Evolutionary conservation across 2,329 filamentous ascomycete genomes (phyloP).

Genomic region (Dactylonectria estremocensis): DNA sequence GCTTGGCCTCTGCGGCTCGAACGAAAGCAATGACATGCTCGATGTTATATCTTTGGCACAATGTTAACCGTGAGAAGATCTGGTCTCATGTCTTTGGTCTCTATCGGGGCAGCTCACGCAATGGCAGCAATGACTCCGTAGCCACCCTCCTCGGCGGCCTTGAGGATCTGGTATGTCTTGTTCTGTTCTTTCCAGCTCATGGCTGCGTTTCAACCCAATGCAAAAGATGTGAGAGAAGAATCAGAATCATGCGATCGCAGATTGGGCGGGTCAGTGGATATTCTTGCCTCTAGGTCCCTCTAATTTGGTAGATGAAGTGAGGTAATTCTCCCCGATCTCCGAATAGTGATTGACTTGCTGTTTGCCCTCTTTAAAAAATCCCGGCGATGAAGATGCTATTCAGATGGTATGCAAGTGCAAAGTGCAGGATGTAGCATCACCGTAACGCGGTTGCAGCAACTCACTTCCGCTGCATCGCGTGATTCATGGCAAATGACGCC

Average conservation of each 20-base stretch:
- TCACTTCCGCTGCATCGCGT: not conserved
- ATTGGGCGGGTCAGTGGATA: not conserved
- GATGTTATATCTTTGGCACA: constrained; percentile 72
- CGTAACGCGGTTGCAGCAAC: constrained; percentile 9
- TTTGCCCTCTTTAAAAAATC: not conserved
- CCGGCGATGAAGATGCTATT: too few species aligned
- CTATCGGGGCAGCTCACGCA: constrained; percentile 20
- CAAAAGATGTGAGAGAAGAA: not conserved
- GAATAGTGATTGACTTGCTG: not conserved
- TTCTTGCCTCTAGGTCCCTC: not conserved
- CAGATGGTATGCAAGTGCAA: constrained; percentile 13
- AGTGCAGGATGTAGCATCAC: not conserved
- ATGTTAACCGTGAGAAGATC: constrained; percentile 46
- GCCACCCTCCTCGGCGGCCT: constrained; percentile 35
- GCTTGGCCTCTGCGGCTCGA: constrained; percentile 76
- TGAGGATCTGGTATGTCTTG: constrained; percentile 38
- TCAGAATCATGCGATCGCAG: constrained; percentile 9
- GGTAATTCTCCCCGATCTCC: not conserved
- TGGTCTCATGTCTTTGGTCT: not conserved
- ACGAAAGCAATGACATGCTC: constrained; percentile 79
- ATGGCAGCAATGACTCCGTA: constrained; percentile 35
- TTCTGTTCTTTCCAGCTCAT: constrained; percentile 33
- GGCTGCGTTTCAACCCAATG: not conserved
- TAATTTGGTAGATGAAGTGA: not conserved
- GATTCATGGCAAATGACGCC: not conserved